phyloP scores from a whole-genome alignment of 2,329 filamentous ascomycete species.

The Periconia sp. region DNA sequence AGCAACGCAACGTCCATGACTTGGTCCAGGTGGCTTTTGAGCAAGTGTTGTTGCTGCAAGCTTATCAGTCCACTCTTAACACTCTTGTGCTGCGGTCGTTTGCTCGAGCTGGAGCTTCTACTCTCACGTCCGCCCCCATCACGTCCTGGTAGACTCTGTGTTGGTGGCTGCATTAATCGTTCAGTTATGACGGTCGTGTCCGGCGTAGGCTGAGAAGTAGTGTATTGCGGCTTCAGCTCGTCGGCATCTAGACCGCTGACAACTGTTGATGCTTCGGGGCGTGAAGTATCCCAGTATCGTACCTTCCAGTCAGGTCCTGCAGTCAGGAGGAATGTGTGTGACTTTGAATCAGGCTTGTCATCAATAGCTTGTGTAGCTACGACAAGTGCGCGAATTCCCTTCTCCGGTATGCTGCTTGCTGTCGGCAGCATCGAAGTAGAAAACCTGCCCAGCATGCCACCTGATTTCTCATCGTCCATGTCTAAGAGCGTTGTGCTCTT shows the following conservation, averaged over 20 bases:
- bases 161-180: slow-evolving; percentile 24
- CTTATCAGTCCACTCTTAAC: slow-evolving; percentile 83
- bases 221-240: slow-evolving; percentile 72
- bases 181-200: slow-evolving; percentile 47
- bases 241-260: slow-evolving; percentile 76
- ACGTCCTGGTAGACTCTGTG: slow-evolving; percentile 12
- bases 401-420: slow-evolving; percentile 57
- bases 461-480: slow-evolving; percentile 82
- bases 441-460: slow-evolving; percentile 84
- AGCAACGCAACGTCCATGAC: slow-evolving; percentile 87
- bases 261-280: slow-evolving; percentile 74
- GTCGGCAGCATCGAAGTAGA: slow-evolving; percentile 65
- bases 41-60: slow-evolving; percentile 85
- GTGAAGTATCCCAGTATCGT: slow-evolving; percentile 87
- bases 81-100: slow-evolving; percentile 47
- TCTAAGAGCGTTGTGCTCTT: slow-evolving; percentile 74
- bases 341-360: slow-evolving; percentile 67
- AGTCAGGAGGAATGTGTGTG: slow-evolving; percentile 79
- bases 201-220: slow-evolving; percentile 35
- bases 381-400: slow-evolving; percentile 74
- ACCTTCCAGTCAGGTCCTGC: slow-evolving; percentile 88
- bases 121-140: slow-evolving; percentile 27
- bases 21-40: slow-evolving; percentile 84
- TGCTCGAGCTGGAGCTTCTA: slow-evolving; percentile 38
- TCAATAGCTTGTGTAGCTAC: slow-evolving; percentile 71